phyloP scores from a whole-genome alignment of 805 yeast species.

The Lachancea mirantina region DNA sequence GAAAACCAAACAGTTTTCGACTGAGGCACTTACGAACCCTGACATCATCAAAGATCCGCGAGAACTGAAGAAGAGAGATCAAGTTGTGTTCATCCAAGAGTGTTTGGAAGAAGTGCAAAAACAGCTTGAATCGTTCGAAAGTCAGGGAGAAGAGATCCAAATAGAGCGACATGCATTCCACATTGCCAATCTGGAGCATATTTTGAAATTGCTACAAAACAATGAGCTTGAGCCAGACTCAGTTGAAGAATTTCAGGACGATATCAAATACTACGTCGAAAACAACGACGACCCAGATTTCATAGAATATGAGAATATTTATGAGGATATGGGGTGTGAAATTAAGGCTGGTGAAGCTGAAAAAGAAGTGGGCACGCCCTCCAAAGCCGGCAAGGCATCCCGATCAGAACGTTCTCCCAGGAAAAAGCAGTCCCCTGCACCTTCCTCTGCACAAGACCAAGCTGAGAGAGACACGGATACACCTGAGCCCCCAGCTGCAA shows the following conservation, averaged over 20 bases:
- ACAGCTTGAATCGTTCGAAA: conserved; percentile 75
- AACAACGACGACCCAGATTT: conserved; percentile 89
- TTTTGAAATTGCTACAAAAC: conserved; percentile 69
- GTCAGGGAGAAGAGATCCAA: conserved; percentile 54
- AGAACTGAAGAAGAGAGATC: conserved; percentile 71
- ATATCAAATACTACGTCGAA: conserved; percentile 87
- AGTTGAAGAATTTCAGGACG: conserved; percentile 74
- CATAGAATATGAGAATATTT: conserved; percentile 87
- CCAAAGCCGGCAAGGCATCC: conserved; percentile 1
- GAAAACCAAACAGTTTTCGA: conserved; percentile 90
- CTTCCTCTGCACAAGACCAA: conserved; percentile 1
- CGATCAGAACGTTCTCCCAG: conserved; percentile 33
- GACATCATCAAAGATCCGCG: conserved; percentile 61
- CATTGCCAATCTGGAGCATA: conserved; percentile 65
- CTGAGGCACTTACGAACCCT: conserved; percentile 80
- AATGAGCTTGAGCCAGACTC: conserved; percentile 73
- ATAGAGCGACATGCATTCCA: conserved; percentile 76
- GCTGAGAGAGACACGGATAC: no score
- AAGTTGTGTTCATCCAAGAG: conserved; percentile 58
- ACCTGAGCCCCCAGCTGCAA: no score
- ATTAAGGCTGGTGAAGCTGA: conserved; percentile 42
- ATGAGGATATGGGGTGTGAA: conserved; percentile 67
- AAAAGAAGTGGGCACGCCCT: conserved; percentile 21
- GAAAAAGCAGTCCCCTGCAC: conserved; percentile 27
- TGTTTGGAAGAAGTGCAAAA: conserved; percentile 73